phyloP scores from a whole-genome alignment of 768 basidiomycete species.

The Inosperma sp. region DNA sequence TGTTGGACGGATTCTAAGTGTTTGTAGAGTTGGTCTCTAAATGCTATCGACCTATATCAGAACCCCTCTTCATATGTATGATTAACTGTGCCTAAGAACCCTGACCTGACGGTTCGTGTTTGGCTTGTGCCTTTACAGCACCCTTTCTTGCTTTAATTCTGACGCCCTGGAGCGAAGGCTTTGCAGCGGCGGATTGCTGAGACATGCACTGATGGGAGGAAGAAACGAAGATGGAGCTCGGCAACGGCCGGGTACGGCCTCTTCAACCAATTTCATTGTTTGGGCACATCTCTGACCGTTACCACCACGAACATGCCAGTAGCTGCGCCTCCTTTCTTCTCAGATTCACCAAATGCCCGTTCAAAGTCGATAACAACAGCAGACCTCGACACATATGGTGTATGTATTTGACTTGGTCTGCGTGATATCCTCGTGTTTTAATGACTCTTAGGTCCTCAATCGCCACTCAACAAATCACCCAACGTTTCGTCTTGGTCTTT shows the following conservation, averaged over 20 bases:
- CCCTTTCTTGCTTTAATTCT: constrained; percentile 92
- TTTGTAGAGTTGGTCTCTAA: constrained; percentile 90
- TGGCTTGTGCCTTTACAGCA: constrained; percentile 86
- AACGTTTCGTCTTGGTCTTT: constrained; percentile 64
- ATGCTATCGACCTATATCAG: constrained; percentile 48
- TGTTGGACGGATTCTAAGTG: constrained; percentile 78
- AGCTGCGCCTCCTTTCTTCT: constrained; percentile 35
- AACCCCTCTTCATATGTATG: neutral
- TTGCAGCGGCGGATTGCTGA: constrained; percentile 78
- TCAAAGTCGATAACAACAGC: constrained; percentile 80
- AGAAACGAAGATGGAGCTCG: constrained; percentile 22
- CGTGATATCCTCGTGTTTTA: constrained; percentile 3
- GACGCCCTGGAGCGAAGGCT: constrained; percentile 91
- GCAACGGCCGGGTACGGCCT: constrained; percentile 18
- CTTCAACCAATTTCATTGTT: neutral
- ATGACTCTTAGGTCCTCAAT: constrained; percentile 55
- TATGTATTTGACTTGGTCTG: constrained; percentile 33
- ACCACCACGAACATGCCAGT: constrained; percentile 22
- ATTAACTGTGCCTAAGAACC: too few species aligned
- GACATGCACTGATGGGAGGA: constrained; percentile 69
- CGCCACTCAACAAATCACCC: constrained; percentile 65
- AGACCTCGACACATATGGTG: constrained; percentile 72
- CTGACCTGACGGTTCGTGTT: constrained; percentile 82
- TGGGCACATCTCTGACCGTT: neutral
- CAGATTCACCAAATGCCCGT: constrained; percentile 70